phyloP scores from a whole-genome alignment of 257 asterid genomes.

The Anisodus acutangulus region DNA sequence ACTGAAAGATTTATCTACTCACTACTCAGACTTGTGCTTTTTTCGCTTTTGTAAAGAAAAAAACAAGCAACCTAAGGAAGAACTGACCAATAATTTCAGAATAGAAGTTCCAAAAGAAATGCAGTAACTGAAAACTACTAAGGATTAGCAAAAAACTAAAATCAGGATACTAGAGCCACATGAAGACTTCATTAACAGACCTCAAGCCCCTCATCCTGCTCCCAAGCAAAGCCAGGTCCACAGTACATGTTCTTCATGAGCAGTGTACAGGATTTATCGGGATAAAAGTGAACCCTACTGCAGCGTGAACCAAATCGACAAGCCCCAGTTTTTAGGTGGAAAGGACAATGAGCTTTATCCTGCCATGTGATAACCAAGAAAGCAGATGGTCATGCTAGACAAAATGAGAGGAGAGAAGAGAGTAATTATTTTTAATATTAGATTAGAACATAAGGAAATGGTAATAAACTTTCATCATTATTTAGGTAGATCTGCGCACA shows the following conservation, averaged over 20 bases:
- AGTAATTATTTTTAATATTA: conserved; percentile 4
- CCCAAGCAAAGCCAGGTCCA: conserved; percentile 99
- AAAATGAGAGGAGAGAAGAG: conserved; percentile 17
- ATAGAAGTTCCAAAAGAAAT: background rate
- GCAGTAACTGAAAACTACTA: conserved; percentile 31
- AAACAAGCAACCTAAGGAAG: background rate
- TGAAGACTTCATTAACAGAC: conserved; percentile 95
- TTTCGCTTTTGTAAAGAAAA: background rate
- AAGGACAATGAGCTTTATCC: conserved; percentile 99
- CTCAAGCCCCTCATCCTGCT: conserved; percentile 99
- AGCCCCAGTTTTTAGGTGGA: conserved; percentile 97
- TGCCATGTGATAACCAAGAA: conserved; percentile 51
- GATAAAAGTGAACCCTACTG: conserved; percentile 94
- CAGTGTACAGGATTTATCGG: conserved; percentile 90
- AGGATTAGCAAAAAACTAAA: conserved; percentile 32
- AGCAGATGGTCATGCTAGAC: conserved; percentile 37
- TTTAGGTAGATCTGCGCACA: background rate
- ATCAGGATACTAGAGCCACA: conserved; percentile 96
- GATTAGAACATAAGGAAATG: background rate
- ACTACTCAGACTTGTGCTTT: conserved; percentile 1
- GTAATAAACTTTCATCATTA: background rate
- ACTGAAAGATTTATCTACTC: background rate
- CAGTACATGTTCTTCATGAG: conserved; percentile 90
- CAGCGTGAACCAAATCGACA: conserved; percentile 93
- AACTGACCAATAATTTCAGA: conserved; percentile 6